These are phyloP conservation scores for Luffa acutangula DNA, from an alignment of 306 rosid genomes.

Conservation along the genomic window DNA sequence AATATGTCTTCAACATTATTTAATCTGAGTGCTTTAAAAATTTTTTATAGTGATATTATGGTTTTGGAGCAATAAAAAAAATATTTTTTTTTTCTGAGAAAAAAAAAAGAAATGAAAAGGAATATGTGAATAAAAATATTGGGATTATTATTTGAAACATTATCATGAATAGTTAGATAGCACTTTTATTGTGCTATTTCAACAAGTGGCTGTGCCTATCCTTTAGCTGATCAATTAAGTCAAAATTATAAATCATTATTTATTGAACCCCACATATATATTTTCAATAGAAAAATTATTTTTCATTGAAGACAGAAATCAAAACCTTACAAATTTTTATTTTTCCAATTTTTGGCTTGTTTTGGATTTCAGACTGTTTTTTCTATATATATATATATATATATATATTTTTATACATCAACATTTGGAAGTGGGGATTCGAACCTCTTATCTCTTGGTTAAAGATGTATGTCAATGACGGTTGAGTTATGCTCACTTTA, in stretches of 20 bases:
- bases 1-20: not conserved
- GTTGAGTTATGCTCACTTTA: no score
- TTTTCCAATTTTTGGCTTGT: not conserved
- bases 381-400: no score
- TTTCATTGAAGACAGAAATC: not conserved
- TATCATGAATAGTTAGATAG: conserved; percentile 6
- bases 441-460: no score
- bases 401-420: no score
- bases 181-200: conserved; percentile 4
- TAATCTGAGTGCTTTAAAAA: not conserved
- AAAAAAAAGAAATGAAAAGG: not conserved
- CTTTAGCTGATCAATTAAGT: conserved; percentile 4
- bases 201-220: conserved; percentile 4
- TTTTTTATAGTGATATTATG: no score
- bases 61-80: not conserved
- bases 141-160: conserved; percentile 2
- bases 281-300: not conserved
- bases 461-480: no score
- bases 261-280: not conserved
- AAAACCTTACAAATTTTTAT: not conserved
- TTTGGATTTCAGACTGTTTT: not conserved
- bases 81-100: not conserved
- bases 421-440: no score
- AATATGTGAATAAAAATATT: not conserved
- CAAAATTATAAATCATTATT: conserved; percentile 3